Evolutionary conservation across 768 basidiomycete species (phyloP).

Genomic region (Leccinum uliginosum): DNA sequence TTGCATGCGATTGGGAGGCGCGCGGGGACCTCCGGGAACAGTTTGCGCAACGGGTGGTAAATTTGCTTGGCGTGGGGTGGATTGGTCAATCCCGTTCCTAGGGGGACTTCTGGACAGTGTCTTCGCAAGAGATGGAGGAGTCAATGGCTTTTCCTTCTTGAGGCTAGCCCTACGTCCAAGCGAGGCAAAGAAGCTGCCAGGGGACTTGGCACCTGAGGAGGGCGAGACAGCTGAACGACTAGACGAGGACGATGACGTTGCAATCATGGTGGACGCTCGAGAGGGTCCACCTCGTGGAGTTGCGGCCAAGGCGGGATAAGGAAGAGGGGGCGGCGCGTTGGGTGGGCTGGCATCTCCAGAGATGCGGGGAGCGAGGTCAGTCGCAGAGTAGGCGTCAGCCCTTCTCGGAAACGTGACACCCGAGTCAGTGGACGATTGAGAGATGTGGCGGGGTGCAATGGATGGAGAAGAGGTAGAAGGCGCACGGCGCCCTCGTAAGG

Average conservation of each 20-base stretch:
- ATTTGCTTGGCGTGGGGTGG: conserved; percentile 28
- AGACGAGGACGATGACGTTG: conserved; percentile 45
- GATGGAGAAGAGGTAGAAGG: conserved; percentile 41
- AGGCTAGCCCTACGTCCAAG: conserved; percentile 68
- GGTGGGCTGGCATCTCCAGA: conserved; percentile 48
- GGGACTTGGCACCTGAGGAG: conserved; percentile 37
- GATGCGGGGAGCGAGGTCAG: conserved; percentile 56
- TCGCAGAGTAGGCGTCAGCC: conserved; percentile 73
- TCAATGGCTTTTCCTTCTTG: conserved; percentile 33
- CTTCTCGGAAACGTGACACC: conserved; percentile 78
- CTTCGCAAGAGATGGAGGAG: conserved; percentile 32
- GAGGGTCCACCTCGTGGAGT: conserved; percentile 24
- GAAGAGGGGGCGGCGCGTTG: conserved; percentile 57
- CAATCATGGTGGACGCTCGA: conserved; percentile 31
- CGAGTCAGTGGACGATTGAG: conserved; percentile 67
- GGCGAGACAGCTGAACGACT: conserved; percentile 43
- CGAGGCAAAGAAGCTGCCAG: conserved; percentile 68
- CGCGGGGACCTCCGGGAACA: conserved; percentile 73
- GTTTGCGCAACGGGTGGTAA: conserved; percentile 39
- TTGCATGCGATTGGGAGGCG: conserved; percentile 55
- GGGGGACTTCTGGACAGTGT: conserved; percentile 37
- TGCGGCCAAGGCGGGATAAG: conserved; percentile 67
- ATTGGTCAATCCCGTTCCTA: conserved; percentile 21
- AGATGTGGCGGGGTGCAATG: conserved; percentile 62
- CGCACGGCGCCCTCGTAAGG: conserved; percentile 18